phyloP scores from a whole-genome alignment of 805 yeast species.

The Kuraishia ogatae region DNA sequence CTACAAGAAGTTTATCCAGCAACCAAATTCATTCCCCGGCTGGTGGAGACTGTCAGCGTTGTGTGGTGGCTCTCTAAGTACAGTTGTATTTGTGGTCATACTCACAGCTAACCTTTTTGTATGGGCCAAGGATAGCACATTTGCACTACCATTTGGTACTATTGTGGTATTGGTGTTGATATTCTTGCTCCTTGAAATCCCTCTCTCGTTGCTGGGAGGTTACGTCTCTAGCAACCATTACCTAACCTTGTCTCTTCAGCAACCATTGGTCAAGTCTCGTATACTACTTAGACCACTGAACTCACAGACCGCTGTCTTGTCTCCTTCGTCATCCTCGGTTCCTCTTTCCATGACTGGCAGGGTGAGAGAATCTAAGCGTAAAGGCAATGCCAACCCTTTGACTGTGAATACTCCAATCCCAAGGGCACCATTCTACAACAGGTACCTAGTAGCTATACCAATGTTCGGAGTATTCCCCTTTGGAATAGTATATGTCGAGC shows the following conservation, averaged over 20 bases:
- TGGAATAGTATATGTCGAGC: constrained; percentile 71
- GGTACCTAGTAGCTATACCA: constrained; percentile 24
- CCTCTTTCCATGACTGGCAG: background rate
- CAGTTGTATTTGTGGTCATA: constrained; percentile 36
- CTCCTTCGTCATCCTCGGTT: background rate
- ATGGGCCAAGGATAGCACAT: constrained; percentile 69
- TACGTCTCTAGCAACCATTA: constrained; percentile 19
- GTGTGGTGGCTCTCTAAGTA: constrained; percentile 43
- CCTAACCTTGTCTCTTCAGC: background rate
- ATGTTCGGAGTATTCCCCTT: constrained; percentile 71
- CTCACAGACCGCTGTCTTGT: background rate
- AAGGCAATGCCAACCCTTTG: background rate
- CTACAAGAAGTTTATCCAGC: constrained; percentile 43
- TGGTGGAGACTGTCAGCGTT: constrained; percentile 31
- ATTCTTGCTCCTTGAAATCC: constrained; percentile 62
- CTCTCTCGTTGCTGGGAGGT: constrained; percentile 73
- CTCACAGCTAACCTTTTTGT: constrained; percentile 57
- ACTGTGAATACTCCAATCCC: constrained; percentile 17
- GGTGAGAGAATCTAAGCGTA: background rate
- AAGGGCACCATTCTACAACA: constrained; percentile 27
- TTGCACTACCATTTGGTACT: constrained; percentile 74
- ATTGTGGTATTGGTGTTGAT: constrained; percentile 48
- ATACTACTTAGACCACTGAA: background rate
- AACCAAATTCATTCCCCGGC: constrained; percentile 23
- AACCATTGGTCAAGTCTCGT: background rate